Percentiles rank a stretch among this genome's conserved stretches.
Conservation (phyloP, 2,329 filamentous ascomycete genomes). For the Nigrospora sphaerica region DNA sequence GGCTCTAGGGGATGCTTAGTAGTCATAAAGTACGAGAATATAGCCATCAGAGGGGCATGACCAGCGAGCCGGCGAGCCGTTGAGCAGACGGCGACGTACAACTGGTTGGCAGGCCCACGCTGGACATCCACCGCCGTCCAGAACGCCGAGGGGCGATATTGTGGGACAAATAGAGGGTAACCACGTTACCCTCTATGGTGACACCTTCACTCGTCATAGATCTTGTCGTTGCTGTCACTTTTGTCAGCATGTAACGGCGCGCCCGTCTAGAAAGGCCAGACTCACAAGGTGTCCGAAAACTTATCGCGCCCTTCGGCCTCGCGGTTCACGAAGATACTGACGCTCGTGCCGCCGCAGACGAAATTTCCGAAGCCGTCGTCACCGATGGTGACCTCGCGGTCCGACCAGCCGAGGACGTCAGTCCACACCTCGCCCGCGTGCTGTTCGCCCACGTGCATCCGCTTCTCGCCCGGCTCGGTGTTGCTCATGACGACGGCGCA, state of each 20-base stretch:
- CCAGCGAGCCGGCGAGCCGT: no score
- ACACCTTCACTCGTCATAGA: background rate
- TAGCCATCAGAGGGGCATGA: no score
- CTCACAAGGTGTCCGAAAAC: constrained; percentile 13
- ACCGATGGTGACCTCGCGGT: constrained; percentile 51
- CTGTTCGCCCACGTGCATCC: constrained; percentile 55
- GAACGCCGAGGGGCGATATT: no score
- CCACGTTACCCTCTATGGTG: no score
- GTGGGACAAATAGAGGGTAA: no score
- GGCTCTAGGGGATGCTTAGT: no score
- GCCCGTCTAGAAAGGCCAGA: background rate
- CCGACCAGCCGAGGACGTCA: constrained; percentile 51
- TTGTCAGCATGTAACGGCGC: background rate
- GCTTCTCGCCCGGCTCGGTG: constrained; percentile 39
- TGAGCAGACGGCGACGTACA: no score
- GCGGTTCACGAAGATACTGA: constrained; percentile 11
- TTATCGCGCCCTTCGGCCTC: constrained; percentile 10
- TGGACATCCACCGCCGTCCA: no score
- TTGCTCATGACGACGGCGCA: constrained; percentile 53
- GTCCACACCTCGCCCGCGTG: constrained; percentile 58
- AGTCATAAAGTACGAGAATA: no score
- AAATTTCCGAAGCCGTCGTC: constrained; percentile 55
- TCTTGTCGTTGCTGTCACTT: constrained; percentile 1
- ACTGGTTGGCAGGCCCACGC: no score
- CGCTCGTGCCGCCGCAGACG: constrained; percentile 27